phyloP scores from a whole-genome alignment of 108 stramenopile genomes.

The Pseudonitzschia multiseries region DNA sequence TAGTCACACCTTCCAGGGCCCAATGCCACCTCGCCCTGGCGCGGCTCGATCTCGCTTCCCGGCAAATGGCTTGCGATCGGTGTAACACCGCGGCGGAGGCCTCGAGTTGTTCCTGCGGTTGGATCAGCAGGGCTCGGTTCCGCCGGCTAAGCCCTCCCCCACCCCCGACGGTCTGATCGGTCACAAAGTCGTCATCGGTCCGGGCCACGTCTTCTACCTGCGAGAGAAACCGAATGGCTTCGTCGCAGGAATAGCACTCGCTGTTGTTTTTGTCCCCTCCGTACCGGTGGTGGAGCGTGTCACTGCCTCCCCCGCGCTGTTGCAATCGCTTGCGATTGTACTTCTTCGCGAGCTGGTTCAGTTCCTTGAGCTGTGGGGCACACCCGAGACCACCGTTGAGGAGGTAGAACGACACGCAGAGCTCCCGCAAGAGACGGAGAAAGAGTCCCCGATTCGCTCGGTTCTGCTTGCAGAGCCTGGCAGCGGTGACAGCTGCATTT shows the following conservation, averaged over 20 bases:
- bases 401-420: constrained; percentile 8
- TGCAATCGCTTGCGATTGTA: constrained; percentile 5
- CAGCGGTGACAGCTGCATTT: neutral
- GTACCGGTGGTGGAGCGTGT: no score
- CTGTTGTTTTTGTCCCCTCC: neutral
- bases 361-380: constrained; percentile 5
- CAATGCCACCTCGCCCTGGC: constrained; percentile 49
- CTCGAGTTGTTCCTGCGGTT: constrained; percentile 26
- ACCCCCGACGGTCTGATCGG: constrained; percentile 34
- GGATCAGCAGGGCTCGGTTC: constrained; percentile 35
- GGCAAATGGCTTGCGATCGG: neutral
- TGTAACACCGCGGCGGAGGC: constrained; percentile 6
- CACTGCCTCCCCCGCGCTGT: neutral
- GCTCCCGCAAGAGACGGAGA: constrained; percentile 21
- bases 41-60: neutral
- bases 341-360: constrained; percentile 16
- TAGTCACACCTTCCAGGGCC: constrained; percentile 51
- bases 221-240: constrained; percentile 36
- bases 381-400: constrained; percentile 26
- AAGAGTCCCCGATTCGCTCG: neutral
- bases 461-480: neutral
- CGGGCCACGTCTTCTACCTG: constrained; percentile 28
- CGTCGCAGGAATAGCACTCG: constrained; percentile 30
- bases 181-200: constrained; percentile 36
- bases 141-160: constrained; percentile 36